A percentile compares a stretch with the other conserved stretches of the same genome.
phyloP scores from a whole-genome alignment of 1,284 basidiomycete species.

The Microbotryum violaceum region DNA sequence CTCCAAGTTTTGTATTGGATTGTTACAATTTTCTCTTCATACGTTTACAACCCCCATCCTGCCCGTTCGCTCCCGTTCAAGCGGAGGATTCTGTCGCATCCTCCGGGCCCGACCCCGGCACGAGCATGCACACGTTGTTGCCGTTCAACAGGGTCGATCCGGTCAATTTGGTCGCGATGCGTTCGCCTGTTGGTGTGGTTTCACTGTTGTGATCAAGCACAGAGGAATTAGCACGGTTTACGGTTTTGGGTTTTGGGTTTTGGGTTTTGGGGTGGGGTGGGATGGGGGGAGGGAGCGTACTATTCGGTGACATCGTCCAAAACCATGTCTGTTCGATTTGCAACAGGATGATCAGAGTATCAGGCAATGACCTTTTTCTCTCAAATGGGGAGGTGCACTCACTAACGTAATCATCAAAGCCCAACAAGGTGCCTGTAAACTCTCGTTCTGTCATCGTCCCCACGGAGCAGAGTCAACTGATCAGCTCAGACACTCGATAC shows the following conservation, averaged over 20 bases:
- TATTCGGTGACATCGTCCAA: slow-evolving; percentile 95
- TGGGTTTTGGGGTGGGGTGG: too few relatives aligned
- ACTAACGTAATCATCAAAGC: slow-evolving; percentile 99
- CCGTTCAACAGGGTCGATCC: slow-evolving; percentile 91
- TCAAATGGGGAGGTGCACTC: slow-evolving; percentile 47
- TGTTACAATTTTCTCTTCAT: too few relatives aligned
- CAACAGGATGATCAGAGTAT: neutral
- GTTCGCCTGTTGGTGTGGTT: slow-evolving; percentile 63
- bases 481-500: neutral
- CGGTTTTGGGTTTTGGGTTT: too few relatives aligned
- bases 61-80: too few relatives aligned
- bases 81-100: slow-evolving; percentile 3
- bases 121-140: slow-evolving; percentile 95
- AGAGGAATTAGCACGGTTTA: neutral
- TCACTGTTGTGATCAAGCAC: slow-evolving; percentile 57
- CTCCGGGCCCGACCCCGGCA: slow-evolving; percentile 23
- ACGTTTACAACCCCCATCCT: too few relatives aligned
- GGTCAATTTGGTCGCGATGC: slow-evolving; percentile 67
- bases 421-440: slow-evolving; percentile 89
- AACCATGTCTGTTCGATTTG: slow-evolving; percentile 74
- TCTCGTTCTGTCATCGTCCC: slow-evolving; percentile 57
- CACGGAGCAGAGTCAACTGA: neutral
- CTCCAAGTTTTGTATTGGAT: too few relatives aligned
- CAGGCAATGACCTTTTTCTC: too few relatives aligned
- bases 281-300: slow-evolving; percentile 49